phyloP scores from a whole-genome alignment of 305 asterid genomes.

The Plantago lanceolata region DNA sequence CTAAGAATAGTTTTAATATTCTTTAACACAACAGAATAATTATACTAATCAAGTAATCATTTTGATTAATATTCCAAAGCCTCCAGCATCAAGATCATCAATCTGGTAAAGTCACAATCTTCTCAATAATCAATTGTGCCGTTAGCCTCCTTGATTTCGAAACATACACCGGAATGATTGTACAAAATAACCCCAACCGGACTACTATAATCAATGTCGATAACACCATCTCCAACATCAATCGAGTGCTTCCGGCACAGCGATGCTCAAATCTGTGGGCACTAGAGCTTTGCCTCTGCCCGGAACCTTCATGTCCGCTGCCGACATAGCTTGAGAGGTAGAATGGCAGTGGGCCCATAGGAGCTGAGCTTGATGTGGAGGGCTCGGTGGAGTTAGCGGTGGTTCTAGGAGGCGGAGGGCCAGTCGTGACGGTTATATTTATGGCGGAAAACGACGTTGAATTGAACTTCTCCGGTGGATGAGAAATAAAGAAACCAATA shows the following conservation, averaged over 20 bases:
- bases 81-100: slow-evolving; percentile 62
- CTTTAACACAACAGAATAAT: no score
- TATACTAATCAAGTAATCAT: no score
- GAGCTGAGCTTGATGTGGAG: slow-evolving; percentile 18
- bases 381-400: slow-evolving; percentile 33
- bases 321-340: slow-evolving; percentile 71
- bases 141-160: slow-evolving; percentile 56
- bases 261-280: slow-evolving; percentile 63
- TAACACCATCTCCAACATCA: slow-evolving; percentile 71
- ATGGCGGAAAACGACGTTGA: no score
- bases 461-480: no score
- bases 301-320: slow-evolving; percentile 48
- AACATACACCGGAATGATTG: slow-evolving; percentile 58
- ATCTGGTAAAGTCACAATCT: slow-evolving; percentile 42
- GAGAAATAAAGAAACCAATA: no score
- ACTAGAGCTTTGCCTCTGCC: slow-evolving; percentile 62
- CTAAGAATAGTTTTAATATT: no score
- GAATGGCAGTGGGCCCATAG: slow-evolving; percentile 47
- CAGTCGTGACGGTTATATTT: neutral
- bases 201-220: slow-evolving; percentile 74
- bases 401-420: slow-evolving; percentile 28
- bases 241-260: slow-evolving; percentile 58
- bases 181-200: slow-evolving; percentile 63
- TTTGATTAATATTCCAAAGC: no score
- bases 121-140: slow-evolving; percentile 59